Percentiles rank a stretch among this genome's conserved stretches.
These are phyloP conservation scores for Candida oleophila DNA, from an alignment of 805 yeast genomes.

Conservation along the genomic window DNA sequence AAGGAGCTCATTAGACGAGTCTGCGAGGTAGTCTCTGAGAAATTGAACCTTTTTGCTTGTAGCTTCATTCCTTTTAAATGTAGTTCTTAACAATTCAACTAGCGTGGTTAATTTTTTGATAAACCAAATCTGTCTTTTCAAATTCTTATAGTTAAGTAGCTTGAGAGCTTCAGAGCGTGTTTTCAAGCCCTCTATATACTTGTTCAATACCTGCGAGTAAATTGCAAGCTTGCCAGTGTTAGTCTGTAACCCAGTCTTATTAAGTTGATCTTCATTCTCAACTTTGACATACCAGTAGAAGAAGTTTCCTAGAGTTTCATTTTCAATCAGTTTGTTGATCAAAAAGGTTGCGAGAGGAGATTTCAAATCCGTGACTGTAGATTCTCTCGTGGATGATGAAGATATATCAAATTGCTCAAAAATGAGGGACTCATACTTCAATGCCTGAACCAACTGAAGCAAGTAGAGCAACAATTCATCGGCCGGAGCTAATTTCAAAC, in stretches of 20 bases:
- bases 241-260: slow-evolving; percentile 8
- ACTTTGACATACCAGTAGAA: slow-evolving; percentile 92
- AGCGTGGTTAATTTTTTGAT: slow-evolving; percentile 63
- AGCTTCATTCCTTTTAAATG: slow-evolving; percentile 61
- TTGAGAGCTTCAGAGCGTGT: slow-evolving; percentile 24
- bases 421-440: slow-evolving; percentile 65
- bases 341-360: slow-evolving; percentile 76
- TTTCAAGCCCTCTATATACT: slow-evolving; percentile 39
- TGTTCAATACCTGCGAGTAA: slow-evolving; percentile 35
- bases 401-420: slow-evolving; percentile 10
- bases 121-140: slow-evolving; percentile 66
- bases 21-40: slow-evolving; percentile 56
- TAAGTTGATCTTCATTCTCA: slow-evolving; percentile 67
- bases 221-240: slow-evolving; percentile 19
- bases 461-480: slow-evolving; percentile 78
- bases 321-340: slow-evolving; percentile 65
- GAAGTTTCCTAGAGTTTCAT: slow-evolving; percentile 70
- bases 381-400: not conserved
- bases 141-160: slow-evolving; percentile 34
- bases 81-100: slow-evolving; percentile 59
- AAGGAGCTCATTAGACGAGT: slow-evolving; percentile 39
- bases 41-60: slow-evolving; percentile 74
- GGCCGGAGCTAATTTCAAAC: slow-evolving; percentile 75
- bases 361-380: slow-evolving; percentile 16
- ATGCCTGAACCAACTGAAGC: slow-evolving; percentile 87